phyloP scores from a whole-genome alignment of 176 grass and related monocot genomes.

The Ampelocalamus luodianensis region DNA sequence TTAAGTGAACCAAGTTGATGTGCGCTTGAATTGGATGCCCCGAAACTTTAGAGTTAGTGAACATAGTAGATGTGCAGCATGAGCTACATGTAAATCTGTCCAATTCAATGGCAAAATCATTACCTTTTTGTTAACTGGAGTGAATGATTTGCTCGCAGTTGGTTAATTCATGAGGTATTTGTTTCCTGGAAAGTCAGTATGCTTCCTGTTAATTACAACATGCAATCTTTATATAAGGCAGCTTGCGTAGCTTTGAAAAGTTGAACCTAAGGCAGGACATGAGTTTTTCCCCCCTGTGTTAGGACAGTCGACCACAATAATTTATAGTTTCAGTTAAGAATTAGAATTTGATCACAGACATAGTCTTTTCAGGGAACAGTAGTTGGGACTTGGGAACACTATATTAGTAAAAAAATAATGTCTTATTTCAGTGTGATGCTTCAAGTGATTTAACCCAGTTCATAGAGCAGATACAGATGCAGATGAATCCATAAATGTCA shows the following conservation, averaged over 20 bases:
- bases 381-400: background rate
- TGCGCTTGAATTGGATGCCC: background rate
- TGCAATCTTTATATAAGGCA: background rate
- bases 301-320: background rate
- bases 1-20: background rate
- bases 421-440: background rate
- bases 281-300: background rate
- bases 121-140: background rate
- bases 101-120: background rate
- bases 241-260: background rate
- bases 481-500: background rate
- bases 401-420: slow-evolving; percentile 19
- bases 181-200: background rate
- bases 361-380: background rate
- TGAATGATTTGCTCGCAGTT: background rate
- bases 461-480: background rate
- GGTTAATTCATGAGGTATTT: background rate
- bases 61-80: background rate
- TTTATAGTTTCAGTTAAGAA: background rate
- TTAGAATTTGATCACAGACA: background rate
- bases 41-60: background rate
- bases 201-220: background rate
- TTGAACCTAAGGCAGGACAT: background rate
- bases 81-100: background rate
- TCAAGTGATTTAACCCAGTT: background rate